Conservation (phyloP, 169 alveolate genomes). For the Perkinsus marinus region DNA sequence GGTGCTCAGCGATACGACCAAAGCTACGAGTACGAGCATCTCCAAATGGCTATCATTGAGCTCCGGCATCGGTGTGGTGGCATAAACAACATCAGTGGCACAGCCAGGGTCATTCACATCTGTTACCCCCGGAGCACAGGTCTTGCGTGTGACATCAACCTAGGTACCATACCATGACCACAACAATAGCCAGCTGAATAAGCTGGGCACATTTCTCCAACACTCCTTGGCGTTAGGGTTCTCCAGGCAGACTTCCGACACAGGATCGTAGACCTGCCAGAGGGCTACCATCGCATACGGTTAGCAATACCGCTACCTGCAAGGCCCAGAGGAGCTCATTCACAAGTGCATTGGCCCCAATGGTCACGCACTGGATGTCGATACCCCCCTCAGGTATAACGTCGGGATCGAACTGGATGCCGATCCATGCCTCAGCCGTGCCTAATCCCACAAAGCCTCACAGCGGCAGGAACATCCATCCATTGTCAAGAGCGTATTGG, state of each 20-base stretch:
- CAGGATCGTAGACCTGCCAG: neutral
- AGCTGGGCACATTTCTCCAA: neutral
- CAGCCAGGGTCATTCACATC: neutral
- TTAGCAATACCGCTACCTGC: neutral
- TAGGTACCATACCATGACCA: neutral
- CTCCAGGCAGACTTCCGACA: neutral
- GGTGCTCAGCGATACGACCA: neutral
- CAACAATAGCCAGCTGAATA: too few relatives aligned
- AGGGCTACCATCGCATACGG: neutral
- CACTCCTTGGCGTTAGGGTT: neutral
- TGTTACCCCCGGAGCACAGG: neutral
- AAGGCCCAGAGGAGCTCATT: neutral
- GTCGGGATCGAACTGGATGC: neutral
- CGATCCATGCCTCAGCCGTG: neutral
- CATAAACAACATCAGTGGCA: neutral
- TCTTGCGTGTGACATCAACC: neutral
- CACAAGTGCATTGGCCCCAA: neutral
- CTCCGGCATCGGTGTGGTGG: neutral
- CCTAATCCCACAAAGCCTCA: neutral
- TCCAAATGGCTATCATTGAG: neutral
- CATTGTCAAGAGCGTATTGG: too few relatives aligned
- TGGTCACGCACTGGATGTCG: neutral
- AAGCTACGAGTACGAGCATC: neutral
- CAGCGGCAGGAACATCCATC: too few relatives aligned
- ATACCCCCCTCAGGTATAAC: neutral